Conservation (phyloP, 495 filamentous ascomycete species). For the Aspergillus avenaceus region DNA sequence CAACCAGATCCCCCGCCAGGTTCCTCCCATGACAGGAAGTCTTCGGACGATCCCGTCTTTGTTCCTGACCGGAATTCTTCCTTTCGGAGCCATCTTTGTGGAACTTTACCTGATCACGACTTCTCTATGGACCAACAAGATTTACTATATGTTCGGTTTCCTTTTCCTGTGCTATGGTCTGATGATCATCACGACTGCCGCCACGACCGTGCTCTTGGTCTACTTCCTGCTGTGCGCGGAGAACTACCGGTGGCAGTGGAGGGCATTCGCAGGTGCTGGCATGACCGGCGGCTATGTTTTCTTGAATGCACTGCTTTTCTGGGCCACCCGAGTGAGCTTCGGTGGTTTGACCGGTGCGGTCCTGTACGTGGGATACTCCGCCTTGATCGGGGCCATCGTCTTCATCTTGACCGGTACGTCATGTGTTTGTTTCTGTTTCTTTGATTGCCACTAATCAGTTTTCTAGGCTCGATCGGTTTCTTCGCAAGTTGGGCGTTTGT, state of each 20-base stretch:
- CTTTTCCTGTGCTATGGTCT: constrained; percentile 95
- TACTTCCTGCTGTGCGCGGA: constrained; percentile 94
- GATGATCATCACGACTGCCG: constrained; percentile 93
- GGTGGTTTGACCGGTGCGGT: constrained; percentile 80
- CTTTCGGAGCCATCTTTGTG: constrained; percentile 94
- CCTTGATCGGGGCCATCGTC: constrained; percentile 82
- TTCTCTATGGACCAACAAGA: constrained; percentile 93
- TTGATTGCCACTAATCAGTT: constrained; percentile 13
- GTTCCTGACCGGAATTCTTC: constrained; percentile 83
- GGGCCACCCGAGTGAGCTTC: constrained; percentile 79
- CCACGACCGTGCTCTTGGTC: constrained; percentile 85
- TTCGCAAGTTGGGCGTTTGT: constrained; percentile 93
- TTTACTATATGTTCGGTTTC: constrained; percentile 99
- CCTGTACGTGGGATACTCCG: constrained; percentile 89
- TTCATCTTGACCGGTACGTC: constrained; percentile 88
- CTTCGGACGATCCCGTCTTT: constrained; percentile 82
- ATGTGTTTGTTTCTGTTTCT: neutral
- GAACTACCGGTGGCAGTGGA: constrained; percentile 99
- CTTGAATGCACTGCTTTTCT: constrained; percentile 80
- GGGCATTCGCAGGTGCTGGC: constrained; percentile 82
- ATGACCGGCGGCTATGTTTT: constrained; percentile 89
- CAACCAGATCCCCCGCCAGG: constrained; percentile 97
- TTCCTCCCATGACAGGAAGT: constrained; percentile 76
- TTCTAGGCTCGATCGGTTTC: constrained; percentile 85
- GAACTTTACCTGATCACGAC: constrained; percentile 99